Base-by-base conservation (phyloP, 495 filamentous ascomycete species). In the Penicillium goetzii region DNA sequence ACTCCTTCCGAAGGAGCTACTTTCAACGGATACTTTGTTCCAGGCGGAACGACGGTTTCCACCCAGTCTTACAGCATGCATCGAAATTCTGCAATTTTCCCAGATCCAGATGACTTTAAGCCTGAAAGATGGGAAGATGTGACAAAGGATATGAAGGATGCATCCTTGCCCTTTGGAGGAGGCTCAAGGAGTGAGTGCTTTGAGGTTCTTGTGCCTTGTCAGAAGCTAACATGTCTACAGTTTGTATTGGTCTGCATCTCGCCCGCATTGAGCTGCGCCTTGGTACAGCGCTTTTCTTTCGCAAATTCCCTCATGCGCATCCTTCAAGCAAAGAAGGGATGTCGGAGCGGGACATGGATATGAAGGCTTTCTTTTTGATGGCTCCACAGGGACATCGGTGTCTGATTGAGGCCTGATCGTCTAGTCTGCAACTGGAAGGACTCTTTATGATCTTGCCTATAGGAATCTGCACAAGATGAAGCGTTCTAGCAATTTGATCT, bases 151-250 rank as follows among this genome's bases (percentile, higher is more conserved):
- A 85, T 86, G 81, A 85, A 83, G 58, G 76, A 85, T 38, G 74
- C 77, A 7, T 84, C 81, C 15, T 66, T 85, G 57, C 75, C 83
- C 0, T 88, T 84, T 65, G 83, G 85, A 1, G 83, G 74, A 19
- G 85, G 84, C 9, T 75, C 71, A 25, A 74, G 80, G 36, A 71
- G 77, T 76, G 58, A 63, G 72, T 74, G 14, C 6, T 49, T 21
- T 28, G 56, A 23, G 23, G 49, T 33, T 58, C 9, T 19, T 14
- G 19, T 58, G 33, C 56, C 54, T 15, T 21, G 5, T 34, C 21
- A 0, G n/a, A 4, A 4, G 9, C 50, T 61, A n/a, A 61, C 17
- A n/a, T 55, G 12, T 54, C 12, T n/a, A 50, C 62, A 84, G 79
- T 78, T 30, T 80, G 76, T 32, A 63, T 80, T 8, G 78, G 76